A percentile compares a stretch with the other conserved stretches of the same genome.
Evolutionary conservation across 129 eudicot genomes (phyloP).

Genomic region (Scalesia atractyloides): DNA sequence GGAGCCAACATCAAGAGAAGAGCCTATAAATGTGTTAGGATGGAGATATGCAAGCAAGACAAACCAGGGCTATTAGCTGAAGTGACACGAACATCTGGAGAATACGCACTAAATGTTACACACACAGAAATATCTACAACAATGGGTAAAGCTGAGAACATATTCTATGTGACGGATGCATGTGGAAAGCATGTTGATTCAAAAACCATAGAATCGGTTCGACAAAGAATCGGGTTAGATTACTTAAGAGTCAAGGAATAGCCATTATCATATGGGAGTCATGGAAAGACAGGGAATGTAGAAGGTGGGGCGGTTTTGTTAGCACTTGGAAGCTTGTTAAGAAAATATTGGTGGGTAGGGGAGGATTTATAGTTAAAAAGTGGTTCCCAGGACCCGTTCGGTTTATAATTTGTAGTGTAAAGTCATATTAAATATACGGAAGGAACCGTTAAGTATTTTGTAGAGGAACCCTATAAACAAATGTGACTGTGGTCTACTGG

Average conservation of each 20-base stretch:
- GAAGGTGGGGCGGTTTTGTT: slow-evolving; percentile 73
- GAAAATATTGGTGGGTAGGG: too few relatives aligned
- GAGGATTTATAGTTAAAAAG: too few relatives aligned
- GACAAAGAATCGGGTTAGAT: slow-evolving; percentile 59
- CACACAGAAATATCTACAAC: slow-evolving; percentile 76
- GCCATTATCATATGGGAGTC: slow-evolving; percentile 38
- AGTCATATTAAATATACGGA: too few relatives aligned
- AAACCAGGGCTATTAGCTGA: slow-evolving; percentile 66
- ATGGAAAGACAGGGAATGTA: slow-evolving; percentile 43
- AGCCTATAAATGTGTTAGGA: slow-evolving; percentile 77
- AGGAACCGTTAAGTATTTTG: too few relatives aligned
- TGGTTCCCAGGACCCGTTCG: too few relatives aligned
- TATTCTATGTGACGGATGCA: slow-evolving; percentile 75
- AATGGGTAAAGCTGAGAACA: slow-evolving; percentile 47
- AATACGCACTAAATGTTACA: slow-evolving; percentile 77
- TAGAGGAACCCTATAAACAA: too few relatives aligned
- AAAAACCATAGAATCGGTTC: slow-evolving; percentile 56
- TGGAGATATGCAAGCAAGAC: slow-evolving; percentile 65
- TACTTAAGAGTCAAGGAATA: slow-evolving; percentile 72
- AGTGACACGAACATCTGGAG: slow-evolving; percentile 76
- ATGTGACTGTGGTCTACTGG: too few relatives aligned
- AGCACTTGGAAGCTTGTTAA: slow-evolving; percentile 84
- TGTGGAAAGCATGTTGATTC: slow-evolving; percentile 54
- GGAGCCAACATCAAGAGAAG: slow-evolving; percentile 78
- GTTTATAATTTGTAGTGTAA: too few relatives aligned